Conservation (phyloP, 139 green algal species). For the Volvox reticuliferus region DNA sequence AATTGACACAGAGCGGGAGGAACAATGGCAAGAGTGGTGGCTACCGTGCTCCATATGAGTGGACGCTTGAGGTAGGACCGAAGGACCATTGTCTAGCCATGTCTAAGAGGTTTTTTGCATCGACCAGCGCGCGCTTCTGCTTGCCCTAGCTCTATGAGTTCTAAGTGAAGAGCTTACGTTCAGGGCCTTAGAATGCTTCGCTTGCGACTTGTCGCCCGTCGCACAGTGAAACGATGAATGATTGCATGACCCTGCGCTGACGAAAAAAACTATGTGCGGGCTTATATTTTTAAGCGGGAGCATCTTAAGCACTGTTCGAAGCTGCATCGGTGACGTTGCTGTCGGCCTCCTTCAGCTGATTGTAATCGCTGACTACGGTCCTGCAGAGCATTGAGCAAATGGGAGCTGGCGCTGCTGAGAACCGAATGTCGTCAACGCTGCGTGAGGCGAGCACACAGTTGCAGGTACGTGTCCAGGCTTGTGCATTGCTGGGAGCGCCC, state of each 20-base stretch:
- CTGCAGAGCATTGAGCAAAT: conserved; percentile 47
- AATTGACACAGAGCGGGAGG: conserved; percentile 36
- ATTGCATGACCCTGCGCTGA: neutral
- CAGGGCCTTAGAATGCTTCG: neutral
- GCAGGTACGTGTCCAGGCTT: neutral
- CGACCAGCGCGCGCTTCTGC: neutral
- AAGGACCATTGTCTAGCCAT: conserved; percentile 34
- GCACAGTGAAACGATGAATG: neutral
- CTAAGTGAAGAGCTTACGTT: neutral
- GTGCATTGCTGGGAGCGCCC: neutral
- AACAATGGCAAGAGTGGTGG: neutral
- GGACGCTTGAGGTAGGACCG: conserved; percentile 47
- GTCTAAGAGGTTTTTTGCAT: neutral
- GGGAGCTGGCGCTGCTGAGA: conserved; percentile 14
- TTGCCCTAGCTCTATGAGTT: no score
- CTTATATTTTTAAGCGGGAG: neutral
- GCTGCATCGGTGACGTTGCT: neutral
- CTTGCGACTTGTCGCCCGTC: neutral
- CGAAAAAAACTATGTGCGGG: neutral
- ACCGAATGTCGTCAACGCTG: conserved; percentile 25
- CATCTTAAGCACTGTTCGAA: neutral
- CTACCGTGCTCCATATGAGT: conserved; percentile 49
- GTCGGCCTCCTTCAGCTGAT: no score
- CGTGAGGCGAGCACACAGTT: conserved; percentile 30
- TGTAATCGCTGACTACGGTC: neutral